Conservation (phyloP, 2,329 filamentous ascomycete species). For the Epichloe sylvatica region DNA sequence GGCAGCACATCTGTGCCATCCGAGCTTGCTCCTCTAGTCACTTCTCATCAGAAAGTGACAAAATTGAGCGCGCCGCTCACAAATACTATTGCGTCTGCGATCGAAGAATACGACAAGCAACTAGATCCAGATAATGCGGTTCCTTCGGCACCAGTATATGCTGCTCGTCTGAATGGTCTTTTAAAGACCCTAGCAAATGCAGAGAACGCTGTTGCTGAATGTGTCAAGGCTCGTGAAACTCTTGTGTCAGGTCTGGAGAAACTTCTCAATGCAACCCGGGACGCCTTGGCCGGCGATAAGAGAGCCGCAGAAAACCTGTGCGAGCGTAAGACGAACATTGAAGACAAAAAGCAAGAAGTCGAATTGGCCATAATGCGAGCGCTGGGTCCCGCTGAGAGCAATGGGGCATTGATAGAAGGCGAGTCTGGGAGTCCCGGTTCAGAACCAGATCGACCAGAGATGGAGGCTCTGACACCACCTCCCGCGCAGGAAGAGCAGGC, state of each 20-base stretch:
- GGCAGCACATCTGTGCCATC: conserved; percentile 52
- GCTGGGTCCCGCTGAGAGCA: conserved; percentile 47
- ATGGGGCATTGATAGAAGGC: conserved; percentile 32
- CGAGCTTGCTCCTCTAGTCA: conserved; percentile 64
- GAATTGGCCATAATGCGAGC: conserved; percentile 85
- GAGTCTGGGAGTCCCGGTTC: conserved; percentile 31
- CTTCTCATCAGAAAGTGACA: conserved; percentile 56
- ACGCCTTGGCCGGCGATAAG: conserved; percentile 57
- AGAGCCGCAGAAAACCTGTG: conserved; percentile 48
- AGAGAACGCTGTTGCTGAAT: conserved; percentile 77
- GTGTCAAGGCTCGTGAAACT: conserved; percentile 68
- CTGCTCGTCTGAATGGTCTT: conserved; percentile 77
- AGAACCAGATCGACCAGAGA: conserved; percentile 60
- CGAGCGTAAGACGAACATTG: conserved; percentile 56
- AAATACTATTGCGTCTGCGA: conserved; percentile 54
- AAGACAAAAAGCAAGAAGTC: conserved; percentile 73
- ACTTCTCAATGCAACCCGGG: conserved; percentile 59
- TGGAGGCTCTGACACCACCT: conserved; percentile 80
- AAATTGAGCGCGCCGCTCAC: conserved; percentile 59
- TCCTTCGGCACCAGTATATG: conserved; percentile 79
- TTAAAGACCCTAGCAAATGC: conserved; percentile 79
- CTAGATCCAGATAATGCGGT: conserved; percentile 53
- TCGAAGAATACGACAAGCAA: conserved; percentile 72
- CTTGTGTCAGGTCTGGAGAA: conserved; percentile 73
- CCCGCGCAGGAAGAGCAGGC: conserved; percentile 32